Evolutionary conservation across 257 asterid species (phyloP).

Genomic region (Solanum neorickii): DNA sequence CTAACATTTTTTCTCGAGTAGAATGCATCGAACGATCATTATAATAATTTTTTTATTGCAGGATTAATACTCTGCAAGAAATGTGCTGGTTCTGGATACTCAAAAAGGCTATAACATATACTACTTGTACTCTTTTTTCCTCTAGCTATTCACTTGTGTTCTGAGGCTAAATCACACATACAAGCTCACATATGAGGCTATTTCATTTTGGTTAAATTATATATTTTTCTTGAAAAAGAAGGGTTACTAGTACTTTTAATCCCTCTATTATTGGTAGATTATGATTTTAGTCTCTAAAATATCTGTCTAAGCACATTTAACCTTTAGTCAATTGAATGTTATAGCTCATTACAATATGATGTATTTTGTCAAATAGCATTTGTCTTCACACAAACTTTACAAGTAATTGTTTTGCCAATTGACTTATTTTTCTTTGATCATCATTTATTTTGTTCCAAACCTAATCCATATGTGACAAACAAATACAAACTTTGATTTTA

Average conservation of each 20-base stretch:
- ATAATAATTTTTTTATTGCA: background rate
- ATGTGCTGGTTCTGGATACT: conserved; percentile 91
- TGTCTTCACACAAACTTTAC: background rate
- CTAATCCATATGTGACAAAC: background rate
- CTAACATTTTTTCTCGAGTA: background rate
- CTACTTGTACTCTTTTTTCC: background rate
- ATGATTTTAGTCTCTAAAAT: background rate
- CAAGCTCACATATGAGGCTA: background rate
- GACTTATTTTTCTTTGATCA: background rate
- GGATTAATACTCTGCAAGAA: conserved; percentile 89
- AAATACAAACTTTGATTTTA: background rate
- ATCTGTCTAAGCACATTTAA: background rate
- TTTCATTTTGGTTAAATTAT: background rate
- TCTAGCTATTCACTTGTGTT: conserved; percentile 4
- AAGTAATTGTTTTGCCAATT: background rate
- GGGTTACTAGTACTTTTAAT: background rate
- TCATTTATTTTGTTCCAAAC: background rate
- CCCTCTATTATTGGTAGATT: background rate
- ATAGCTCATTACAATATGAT: no score
- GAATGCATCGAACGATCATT: background rate
- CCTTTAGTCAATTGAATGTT: background rate
- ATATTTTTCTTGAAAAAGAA: background rate
- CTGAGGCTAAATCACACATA: conserved; percentile 16
- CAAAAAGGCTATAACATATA: conserved; percentile 46
- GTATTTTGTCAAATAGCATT: background rate